These are phyloP conservation scores for Paulownia fortunei DNA, from an alignment of 257 asterid species.

Conservation along the genomic window DNA sequence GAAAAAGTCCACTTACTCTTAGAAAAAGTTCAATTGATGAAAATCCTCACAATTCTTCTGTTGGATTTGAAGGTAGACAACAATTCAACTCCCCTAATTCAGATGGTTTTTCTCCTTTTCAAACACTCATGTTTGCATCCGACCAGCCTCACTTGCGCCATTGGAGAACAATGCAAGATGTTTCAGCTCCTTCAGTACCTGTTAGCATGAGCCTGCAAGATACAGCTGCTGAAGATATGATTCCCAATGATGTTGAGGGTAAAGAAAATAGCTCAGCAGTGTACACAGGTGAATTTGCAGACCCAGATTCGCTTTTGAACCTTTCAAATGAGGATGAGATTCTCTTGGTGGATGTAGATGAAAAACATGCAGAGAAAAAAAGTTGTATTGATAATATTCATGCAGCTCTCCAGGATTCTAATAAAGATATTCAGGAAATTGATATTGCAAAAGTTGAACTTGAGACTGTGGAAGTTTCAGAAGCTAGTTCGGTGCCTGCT, in stretches of 20 bases:
- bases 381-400: constrained; percentile 38
- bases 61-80: constrained; percentile 51
- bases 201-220: constrained; percentile 44
- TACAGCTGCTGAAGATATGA: constrained; percentile 41
- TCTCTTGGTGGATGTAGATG: constrained; percentile 62
- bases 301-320: constrained; percentile 88
- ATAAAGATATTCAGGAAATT: constrained; percentile 42
- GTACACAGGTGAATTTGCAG: constrained; percentile 61
- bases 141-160: constrained; percentile 47
- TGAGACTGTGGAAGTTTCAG: constrained; percentile 37
- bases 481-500: constrained; percentile 40
- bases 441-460: constrained; percentile 43
- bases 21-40: constrained; percentile 44
- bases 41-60: constrained; percentile 44
- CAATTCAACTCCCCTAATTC: constrained; percentile 45
- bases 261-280: constrained; percentile 44
- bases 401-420: constrained; percentile 47
- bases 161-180: constrained; percentile 51
- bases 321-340: constrained; percentile 80
- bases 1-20: constrained; percentile 28
- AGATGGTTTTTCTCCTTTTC: constrained; percentile 51
- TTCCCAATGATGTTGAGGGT: constrained; percentile 40
- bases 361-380: constrained; percentile 45
- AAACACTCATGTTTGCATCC: constrained; percentile 44
- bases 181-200: constrained; percentile 48